Percentiles rank a stretch among this genome's conserved stretches.
Evolutionary conservation across 192 early-diverging fungal genomes (phyloP).

Genomic region (Coemansia sp.): DNA sequence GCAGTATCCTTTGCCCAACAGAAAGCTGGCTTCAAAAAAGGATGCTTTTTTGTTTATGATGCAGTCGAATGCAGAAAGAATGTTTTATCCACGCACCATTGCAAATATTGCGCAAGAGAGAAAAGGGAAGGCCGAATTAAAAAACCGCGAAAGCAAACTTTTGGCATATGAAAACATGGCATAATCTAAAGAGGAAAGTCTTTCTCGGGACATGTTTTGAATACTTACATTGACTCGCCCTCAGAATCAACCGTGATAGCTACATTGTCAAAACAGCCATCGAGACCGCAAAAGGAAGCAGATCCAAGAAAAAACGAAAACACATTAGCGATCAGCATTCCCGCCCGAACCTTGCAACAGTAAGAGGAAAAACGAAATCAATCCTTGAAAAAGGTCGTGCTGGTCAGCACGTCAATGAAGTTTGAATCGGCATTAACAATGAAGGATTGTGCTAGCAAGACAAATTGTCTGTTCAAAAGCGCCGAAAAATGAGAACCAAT

Average conservation of each 20-base stretch:
- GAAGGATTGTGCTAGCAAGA: not conserved
- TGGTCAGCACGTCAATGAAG: not conserved
- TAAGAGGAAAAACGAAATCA: not conserved
- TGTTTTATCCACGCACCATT: not conserved
- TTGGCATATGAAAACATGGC: not conserved
- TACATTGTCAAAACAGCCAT: conserved; percentile 23
- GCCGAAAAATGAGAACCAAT: not conserved
- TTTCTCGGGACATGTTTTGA: not conserved
- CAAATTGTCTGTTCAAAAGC: not conserved
- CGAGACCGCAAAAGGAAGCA: conserved; percentile 13
- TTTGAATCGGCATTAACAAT: not conserved
- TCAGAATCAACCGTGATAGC: conserved; percentile 66
- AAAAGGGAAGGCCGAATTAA: not conserved
- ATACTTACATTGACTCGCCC: conserved; percentile 70
- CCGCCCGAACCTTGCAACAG: not conserved
- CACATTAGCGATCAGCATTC: not conserved
- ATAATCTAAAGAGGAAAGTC: not conserved
- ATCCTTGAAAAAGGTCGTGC: not conserved
- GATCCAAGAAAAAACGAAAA: conserved; percentile 6
- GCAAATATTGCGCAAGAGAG: conserved; percentile 1
- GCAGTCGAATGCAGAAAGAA: not conserved
- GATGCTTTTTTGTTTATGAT: not conserved
- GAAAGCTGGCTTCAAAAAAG: not conserved
- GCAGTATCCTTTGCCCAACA: not conserved
- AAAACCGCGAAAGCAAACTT: not conserved